Percentiles rank a stretch among this genome's conserved stretches.
These are phyloP conservation scores for Cicer judaicum DNA, from an alignment of 306 rosid species.

Conservation along the genomic window DNA sequence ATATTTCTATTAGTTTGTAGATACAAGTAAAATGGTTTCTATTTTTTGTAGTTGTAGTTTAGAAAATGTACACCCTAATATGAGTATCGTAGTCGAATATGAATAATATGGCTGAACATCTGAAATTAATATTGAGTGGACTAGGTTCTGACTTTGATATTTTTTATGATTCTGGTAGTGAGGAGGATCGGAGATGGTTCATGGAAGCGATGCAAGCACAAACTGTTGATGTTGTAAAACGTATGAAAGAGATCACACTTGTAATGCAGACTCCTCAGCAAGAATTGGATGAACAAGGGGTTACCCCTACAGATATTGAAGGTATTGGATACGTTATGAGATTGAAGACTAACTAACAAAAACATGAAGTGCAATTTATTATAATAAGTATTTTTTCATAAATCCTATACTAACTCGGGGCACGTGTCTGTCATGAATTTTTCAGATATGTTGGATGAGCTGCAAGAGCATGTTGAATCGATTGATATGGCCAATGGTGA, in stretches of 20 bases:
- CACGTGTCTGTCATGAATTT: conserved; percentile 5
- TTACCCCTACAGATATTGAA: conserved; percentile 74
- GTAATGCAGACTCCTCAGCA: conserved; percentile 90
- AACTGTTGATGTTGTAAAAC: conserved; percentile 75
- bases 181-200: conserved; percentile 87
- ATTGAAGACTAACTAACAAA: neutral
- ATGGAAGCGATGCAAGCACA: conserved; percentile 95
- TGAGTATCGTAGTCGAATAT: conserved; percentile 9
- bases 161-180: conserved; percentile 55
- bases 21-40: too few relatives aligned
- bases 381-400: neutral
- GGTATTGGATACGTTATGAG: conserved; percentile 46
- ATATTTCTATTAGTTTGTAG: too few relatives aligned
- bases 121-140: conserved; percentile 3
- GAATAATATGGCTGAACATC: neutral
- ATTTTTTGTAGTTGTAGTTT: too few relatives aligned
- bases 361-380: neutral
- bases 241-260: conserved; percentile 92
- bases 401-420: conserved; percentile 5
- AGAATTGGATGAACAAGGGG: conserved; percentile 86
- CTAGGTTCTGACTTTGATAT: conserved; percentile 8
- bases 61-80: neutral
- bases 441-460: conserved; percentile 82
- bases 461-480: conserved; percentile 96
- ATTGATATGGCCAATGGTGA: conserved; percentile 97